Base-by-base conservation (phyloP, 2,329 filamentous ascomycete species). In the Fusarium ramigenum region DNA sequence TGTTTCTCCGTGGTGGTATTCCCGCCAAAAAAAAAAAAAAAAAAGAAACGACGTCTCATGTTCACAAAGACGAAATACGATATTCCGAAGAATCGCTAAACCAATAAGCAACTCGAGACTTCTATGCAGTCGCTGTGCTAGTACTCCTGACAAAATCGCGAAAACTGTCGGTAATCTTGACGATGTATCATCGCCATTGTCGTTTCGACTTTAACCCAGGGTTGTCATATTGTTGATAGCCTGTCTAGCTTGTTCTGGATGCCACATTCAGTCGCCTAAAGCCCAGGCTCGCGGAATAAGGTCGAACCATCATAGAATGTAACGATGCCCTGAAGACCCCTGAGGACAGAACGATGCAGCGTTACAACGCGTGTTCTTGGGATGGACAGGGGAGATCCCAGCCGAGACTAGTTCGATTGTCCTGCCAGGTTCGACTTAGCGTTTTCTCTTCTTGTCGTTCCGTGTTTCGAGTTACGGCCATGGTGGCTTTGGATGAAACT, bases 381-480 rank as follows among this genome's bases (percentile, higher is more conserved):
- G 21, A 40, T 40, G 46, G 57, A 32, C 39, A 58, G 58, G n/a
- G n/a, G 36, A 53, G 42, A 23, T 54, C 46, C 60, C 43, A 40
- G 30, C 40, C 28, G 40, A 60, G 64, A 62, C 42, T 52, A 54
- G 50, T 25, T 23, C 28, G 44, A 58, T 34, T 39, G 52, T 37
- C 32, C 42, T 59, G 39, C 34, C 49, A 59, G 64, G 65, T 58
- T 63, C 7, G 40, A 28, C 36, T 34, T 63, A 62, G 54, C 52
- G 52, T 46, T 47, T 70, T 61, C 75, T 67, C 67, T 73, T 70
- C 57, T 66, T 39, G 65, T 64, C 52, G 42, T 66, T 56, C 67
- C 40, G 46, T 54, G 76, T 78, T 78, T 78, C 73, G 75, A 74
- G 62, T 78, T 78, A 60, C 75, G 76, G 76, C 71, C 72, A 54